Base-by-base conservation (phyloP, 371 early-diverging fungal genomes). In the Rhizopus sp. region DNA sequence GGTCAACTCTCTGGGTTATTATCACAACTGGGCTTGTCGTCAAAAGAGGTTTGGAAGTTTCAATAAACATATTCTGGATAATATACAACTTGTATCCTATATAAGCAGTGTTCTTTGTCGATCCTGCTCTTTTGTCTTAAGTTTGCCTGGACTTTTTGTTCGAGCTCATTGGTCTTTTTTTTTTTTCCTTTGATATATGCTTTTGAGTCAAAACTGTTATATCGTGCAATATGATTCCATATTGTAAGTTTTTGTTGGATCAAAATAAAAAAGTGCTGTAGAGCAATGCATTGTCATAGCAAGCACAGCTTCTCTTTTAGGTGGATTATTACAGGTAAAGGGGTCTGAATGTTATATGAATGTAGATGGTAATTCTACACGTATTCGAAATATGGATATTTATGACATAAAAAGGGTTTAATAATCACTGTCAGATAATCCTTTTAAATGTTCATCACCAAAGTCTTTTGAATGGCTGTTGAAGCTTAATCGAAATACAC, bases 21-120 rank as follows among this genome's bases (percentile, higher is more conserved):
- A 12, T 65, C 63, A 33, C 57, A 55, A 40, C 49, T 72, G 50
- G 75, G 73, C 6, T 62, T 68, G 29, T 42, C 66, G 15, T 64
- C 72, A n/a, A 57, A 55, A 49, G 62, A 76, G 62, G 67, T 76
- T 29, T 79, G 68, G 67, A 77, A 79, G 57, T 69, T 80, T 59
- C 68, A 72, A 64, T 63, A 61, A 53, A 51, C 53, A 53, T 52
- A 23, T 23, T 23, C 23, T 23, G 23, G 23, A 23, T 23, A 23
- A 23, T 23, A 23, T 2, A 23, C 2, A 23, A 2, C 23, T 35
- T 53, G 16, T 41, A 50, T 50, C 44, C n/a, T 16, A 44, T 46
- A 16, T 42, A 23, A 23, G 23, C 23, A 23, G 23, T 23, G 23
- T 2, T 23, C 23, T 23, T 23, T 23, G 23, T 23, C 2, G 23